Base-by-base conservation (phyloP, 2,329 filamentous ascomycete species). In the Zymoseptoria pseudotritici region DNA sequence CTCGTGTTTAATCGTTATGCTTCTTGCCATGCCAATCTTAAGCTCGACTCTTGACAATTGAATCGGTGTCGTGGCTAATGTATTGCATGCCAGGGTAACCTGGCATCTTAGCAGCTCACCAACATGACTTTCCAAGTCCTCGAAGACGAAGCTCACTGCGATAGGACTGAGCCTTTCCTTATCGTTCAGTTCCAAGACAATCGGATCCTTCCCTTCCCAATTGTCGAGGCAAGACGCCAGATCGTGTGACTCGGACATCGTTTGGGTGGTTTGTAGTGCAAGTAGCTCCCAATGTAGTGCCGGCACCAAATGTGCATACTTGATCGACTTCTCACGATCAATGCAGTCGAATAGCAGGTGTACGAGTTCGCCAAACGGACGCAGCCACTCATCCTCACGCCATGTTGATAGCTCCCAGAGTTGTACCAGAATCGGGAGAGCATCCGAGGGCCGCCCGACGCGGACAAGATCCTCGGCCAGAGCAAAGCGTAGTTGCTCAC, bases 321-420 rank as follows among this genome's bases (percentile, higher is more conserved):
- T 46, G 75, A 8, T 75, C 58, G 52, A 57, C 52, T 36, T 64
- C 56, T 58, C 56, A n/a, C 17, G 82, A 24, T 7, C 54, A 17
- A 58, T 82, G 67, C 81, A 83, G 59, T 83, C 77, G 62, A 83
- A 77, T 46, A 86, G 71, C 8, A 78, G 74, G 75, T 78, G 81
- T 52, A 82, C 74, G 50, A 85, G 78, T 50, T 80, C 78, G 57
- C 76, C 77, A 63, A 84, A 81, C 3, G 85, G 74, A 50, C 73
- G 69, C 78, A 80, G 83, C 84, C 84, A 87, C n/a, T 80, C 78
- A 67, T 84, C 79, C 51, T 72, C 72, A 53, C 85, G 80, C 84
- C 84, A 87, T n/a, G 74, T 77, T 69, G 82, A 79, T 9, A 70
- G 76, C 50, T 79, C 69, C 84, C 84, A 87, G 1, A 85, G 68